phyloP scores from a whole-genome alignment of 345 rosid genomes.

The Nephelium lappaceum region DNA sequence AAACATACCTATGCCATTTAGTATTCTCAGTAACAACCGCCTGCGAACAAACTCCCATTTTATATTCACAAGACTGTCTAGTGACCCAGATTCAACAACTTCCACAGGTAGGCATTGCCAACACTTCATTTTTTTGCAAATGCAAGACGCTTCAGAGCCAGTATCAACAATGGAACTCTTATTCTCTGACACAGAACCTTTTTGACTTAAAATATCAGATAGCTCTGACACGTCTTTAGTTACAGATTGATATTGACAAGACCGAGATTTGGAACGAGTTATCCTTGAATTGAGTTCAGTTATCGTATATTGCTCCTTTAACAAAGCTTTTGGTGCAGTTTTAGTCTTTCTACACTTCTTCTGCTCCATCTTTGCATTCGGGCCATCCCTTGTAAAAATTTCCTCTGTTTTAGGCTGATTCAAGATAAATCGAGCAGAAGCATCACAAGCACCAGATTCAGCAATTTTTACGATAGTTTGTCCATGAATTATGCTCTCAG shows the following conservation, averaged over 20 bases:
- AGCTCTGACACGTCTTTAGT: slow-evolving; percentile 29
- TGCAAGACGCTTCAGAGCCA: slow-evolving; percentile 41
- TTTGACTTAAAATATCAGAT: slow-evolving; percentile 26
- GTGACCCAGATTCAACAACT: slow-evolving; percentile 50
- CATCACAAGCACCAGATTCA: slow-evolving; percentile 29
- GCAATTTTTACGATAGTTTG: slow-evolving; percentile 10
- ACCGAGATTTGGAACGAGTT: slow-evolving; percentile 76
- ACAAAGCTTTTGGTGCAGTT: slow-evolving; percentile 33
- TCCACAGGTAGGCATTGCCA: slow-evolving; percentile 56
- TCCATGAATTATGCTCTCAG: slow-evolving; percentile 22
- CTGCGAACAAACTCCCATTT: slow-evolving; percentile 76
- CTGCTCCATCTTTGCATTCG: slow-evolving; percentile 38
- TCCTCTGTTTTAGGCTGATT: slow-evolving; percentile 22
- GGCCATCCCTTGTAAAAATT: slow-evolving; percentile 22
- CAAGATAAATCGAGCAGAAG: slow-evolving; percentile 5
- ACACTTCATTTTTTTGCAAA: slow-evolving; percentile 60
- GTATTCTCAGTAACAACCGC: slow-evolving; percentile 54
- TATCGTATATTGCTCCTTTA: slow-evolving; percentile 45
- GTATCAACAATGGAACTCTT: slow-evolving; percentile 30
- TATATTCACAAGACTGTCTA: slow-evolving; percentile 45
- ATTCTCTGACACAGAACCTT: slow-evolving; percentile 29
- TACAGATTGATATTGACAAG: slow-evolving; percentile 48
- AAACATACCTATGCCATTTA: slow-evolving; percentile 65
- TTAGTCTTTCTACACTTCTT: slow-evolving; percentile 51
- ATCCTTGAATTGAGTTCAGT: slow-evolving; percentile 50